Evolutionary conservation across 176 grass and related monocot genomes (phyloP).

Genomic region (Oryza rufipogon): DNA sequence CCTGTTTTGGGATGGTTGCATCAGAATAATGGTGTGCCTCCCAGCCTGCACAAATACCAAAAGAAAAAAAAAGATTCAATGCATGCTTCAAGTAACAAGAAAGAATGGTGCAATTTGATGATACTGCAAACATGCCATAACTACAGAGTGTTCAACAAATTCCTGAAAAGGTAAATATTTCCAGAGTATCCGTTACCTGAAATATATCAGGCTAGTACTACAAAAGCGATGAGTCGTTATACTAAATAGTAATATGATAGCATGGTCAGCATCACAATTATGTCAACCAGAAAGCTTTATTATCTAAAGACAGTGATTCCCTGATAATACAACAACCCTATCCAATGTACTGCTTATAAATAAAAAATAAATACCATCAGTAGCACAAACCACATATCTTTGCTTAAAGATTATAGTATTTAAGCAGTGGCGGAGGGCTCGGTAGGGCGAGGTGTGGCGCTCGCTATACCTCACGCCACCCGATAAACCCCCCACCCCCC

Average conservation of each 20-base stretch:
- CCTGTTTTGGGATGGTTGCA: conserved; percentile 90
- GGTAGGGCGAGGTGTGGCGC: too few species aligned
- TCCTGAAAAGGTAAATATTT: neutral
- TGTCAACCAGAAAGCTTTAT: conserved; percentile 21
- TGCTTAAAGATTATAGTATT: neutral
- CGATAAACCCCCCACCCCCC: too few species aligned
- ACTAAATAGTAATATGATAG: neutral
- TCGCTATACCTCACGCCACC: too few species aligned
- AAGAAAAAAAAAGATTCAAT: conserved; percentile 21
- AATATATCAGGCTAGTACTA: neutral
- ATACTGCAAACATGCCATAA: conserved; percentile 2
- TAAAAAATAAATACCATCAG: conserved; percentile 21
- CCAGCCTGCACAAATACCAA: conserved; percentile 62
- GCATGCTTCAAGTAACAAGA: neutral
- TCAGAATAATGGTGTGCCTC: conserved; percentile 96
- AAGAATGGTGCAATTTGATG: conserved; percentile 5
- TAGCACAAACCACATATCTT: neutral
- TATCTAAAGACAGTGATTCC: neutral
- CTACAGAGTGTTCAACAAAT: neutral
- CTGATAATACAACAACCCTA: neutral
- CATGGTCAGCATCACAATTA: conserved; percentile 16
- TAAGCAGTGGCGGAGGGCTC: too few species aligned
- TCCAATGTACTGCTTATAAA: neutral
- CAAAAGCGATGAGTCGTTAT: conserved; percentile 8
- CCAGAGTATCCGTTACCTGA: neutral